Conservation (phyloP, 1,139 yeast species). For the Yamadazyma diospyri region DNA sequence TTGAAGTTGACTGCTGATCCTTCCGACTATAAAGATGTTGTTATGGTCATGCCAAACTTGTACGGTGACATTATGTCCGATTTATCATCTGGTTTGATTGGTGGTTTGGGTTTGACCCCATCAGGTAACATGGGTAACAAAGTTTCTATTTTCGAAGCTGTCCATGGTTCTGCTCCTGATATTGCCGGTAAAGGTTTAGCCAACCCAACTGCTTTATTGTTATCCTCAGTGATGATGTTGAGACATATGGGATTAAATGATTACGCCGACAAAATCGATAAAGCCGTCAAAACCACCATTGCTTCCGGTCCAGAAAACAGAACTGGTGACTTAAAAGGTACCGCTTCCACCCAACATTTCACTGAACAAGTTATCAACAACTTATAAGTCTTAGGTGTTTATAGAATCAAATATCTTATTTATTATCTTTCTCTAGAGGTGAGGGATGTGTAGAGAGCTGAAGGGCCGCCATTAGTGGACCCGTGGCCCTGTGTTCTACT, state of each 20-base stretch:
- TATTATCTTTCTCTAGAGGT: conserved; percentile 1
- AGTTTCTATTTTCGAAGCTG: conserved; percentile 97
- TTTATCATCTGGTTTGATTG: conserved; percentile 93
- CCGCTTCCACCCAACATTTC: conserved; percentile 83
- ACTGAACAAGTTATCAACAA: conserved; percentile 62
- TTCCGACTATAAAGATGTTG: conserved; percentile 69
- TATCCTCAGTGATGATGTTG: conserved; percentile 98
- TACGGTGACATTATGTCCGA: conserved; percentile 99
- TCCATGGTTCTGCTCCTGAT: conserved; percentile 97
- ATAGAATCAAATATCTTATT: conserved; percentile 2
- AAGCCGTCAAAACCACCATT: conserved; percentile 85
- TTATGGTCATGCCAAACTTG: conserved; percentile 98
- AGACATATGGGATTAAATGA: conserved; percentile 90
- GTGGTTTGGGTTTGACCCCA: conserved; percentile 98
- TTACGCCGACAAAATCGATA: conserved; percentile 80
- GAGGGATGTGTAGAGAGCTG: too few species aligned
- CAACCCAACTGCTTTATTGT: conserved; percentile 94
- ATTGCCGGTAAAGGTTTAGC: conserved; percentile 98
- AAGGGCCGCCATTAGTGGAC: too few species aligned
- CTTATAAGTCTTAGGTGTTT: conserved; percentile 26
- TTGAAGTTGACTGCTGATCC: conserved; percentile 89
- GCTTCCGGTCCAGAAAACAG: conserved; percentile 91
- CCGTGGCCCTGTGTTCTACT: too few species aligned
- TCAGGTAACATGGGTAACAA: conserved; percentile 99
- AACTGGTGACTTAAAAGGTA: conserved; percentile 95